Base-by-base conservation (phyloP, 495 filamentous ascomycete genomes). In the Aspergillus homomorphus region DNA sequence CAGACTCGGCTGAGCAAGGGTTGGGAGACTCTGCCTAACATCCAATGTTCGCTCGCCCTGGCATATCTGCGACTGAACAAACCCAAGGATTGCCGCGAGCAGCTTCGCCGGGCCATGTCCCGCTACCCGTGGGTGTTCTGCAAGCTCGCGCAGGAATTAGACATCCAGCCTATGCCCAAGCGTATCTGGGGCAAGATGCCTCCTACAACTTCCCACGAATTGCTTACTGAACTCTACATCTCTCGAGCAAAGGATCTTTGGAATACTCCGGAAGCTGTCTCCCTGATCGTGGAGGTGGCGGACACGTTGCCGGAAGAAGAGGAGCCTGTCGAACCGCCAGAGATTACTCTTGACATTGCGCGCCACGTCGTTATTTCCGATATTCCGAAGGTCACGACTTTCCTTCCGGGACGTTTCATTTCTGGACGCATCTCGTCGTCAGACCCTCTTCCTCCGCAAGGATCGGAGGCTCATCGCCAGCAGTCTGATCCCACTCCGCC, bases 211-310 rank as follows among this genome's bases (percentile, higher is more conserved):
- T 78, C 82, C n/a, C 89, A 96, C 56, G 82, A 83, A 51, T 78
- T 98, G 12, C 76, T 92, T 54, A 84, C 86, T 2, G 85, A 89
- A 60, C 79, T 96, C 0, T 98, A 97, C 69, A 82, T 92, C 41
- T 74, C 84, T 21, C 84, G 87, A 28, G 83, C 89, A 3, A 94
- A 92, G 66, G 90, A 96, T 65, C 78, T 97, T 16, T 99, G 95
- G 95, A 91, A 90, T 59, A 91, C 87, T 1, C 82, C 92, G 0
- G 85, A 89, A 62, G 82, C 85, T 9, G 83, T 82, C 0, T 75
- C 82, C 24, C 72, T 97, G 4, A 79, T 98, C 1, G 80, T 87
- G 23, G 86, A 92, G 61, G 83, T 89, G 18, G 90, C 87, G 26
- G 78, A 85, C 24, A 84, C 82, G 26, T 73, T 81, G 7, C 41